Conservation (phyloP, 371 early-diverging fungal species). For the Rhizomucor pusillus region DNA sequence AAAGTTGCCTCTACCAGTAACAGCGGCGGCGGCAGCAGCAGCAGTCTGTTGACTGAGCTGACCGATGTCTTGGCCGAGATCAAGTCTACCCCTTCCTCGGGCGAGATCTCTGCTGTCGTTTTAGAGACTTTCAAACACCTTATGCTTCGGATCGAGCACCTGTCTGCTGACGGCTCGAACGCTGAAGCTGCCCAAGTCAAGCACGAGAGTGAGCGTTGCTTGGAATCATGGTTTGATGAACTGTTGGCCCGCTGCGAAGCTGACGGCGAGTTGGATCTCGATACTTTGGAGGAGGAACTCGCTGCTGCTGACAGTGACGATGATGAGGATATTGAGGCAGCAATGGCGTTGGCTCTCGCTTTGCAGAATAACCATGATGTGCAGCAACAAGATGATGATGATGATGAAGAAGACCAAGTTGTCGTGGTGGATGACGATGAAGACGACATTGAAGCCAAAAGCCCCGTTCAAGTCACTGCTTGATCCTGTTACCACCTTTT, state of each 20-base stretch:
- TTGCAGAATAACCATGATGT: slow-evolving; percentile 5
- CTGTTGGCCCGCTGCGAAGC: slow-evolving; percentile 42
- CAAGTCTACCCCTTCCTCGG: slow-evolving; percentile 39
- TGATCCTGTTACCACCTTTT: slow-evolving; percentile 1
- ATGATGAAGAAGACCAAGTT: slow-evolving; percentile 7
- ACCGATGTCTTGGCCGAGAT: slow-evolving; percentile 38
- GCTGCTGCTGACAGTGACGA: slow-evolving; percentile 14
- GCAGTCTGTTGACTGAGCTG: slow-evolving; percentile 23
- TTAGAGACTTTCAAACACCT: slow-evolving; percentile 40
- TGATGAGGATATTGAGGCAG: slow-evolving; percentile 23
- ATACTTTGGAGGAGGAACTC: slow-evolving; percentile 20
- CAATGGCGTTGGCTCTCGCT: slow-evolving; percentile 8
- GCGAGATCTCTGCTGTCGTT: slow-evolving; percentile 43
- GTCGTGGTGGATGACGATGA: slow-evolving; percentile 6
- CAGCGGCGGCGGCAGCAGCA: not conserved
- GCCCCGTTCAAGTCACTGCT: slow-evolving; percentile 3
- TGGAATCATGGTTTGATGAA: slow-evolving; percentile 49
- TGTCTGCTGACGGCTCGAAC: slow-evolving; percentile 36
- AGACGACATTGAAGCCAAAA: slow-evolving; percentile 4
- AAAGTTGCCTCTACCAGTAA: not conserved
- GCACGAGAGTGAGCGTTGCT: slow-evolving; percentile 37
- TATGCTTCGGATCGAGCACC: slow-evolving; percentile 37
- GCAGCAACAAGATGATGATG: slow-evolving; percentile 7
- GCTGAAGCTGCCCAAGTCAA: slow-evolving; percentile 31
- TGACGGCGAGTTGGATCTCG: slow-evolving; percentile 28